Evolutionary conservation across 1,284 basidiomycete species (phyloP).

Genomic region (Rhodotorula sp.): DNA sequence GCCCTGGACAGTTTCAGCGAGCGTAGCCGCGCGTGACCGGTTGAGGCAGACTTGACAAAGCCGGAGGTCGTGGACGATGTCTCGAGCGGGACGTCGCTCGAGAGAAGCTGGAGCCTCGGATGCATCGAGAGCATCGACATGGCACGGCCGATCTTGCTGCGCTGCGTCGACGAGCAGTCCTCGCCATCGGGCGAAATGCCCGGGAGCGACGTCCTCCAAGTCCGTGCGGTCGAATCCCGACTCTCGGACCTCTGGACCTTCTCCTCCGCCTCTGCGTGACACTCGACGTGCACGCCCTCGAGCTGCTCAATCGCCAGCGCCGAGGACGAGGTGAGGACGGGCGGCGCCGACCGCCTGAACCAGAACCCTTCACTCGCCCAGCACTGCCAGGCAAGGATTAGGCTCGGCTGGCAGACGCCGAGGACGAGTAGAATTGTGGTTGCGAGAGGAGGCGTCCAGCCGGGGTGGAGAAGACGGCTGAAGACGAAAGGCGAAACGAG

Average conservation of each 20-base stretch:
- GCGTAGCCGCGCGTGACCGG: slow-evolving; percentile 31
- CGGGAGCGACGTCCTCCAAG: slow-evolving; percentile 8
- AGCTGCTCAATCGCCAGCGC: slow-evolving; percentile 14
- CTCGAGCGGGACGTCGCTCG: not conserved
- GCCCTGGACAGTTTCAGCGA: slow-evolving; percentile 36
- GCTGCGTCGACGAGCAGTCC: slow-evolving; percentile 8
- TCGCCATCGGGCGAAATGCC: slow-evolving; percentile 21
- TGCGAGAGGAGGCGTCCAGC: not conserved
- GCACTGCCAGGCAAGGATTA: slow-evolving; percentile 30
- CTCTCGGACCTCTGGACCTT: slow-evolving; percentile 4
- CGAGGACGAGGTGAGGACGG: slow-evolving; percentile 28
- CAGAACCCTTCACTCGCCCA: slow-evolving; percentile 35
- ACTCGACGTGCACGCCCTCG: not conserved
- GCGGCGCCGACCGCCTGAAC: slow-evolving; percentile 9
- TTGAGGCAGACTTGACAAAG: slow-evolving; percentile 5
- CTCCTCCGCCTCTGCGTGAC: not conserved
- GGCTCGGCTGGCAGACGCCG: slow-evolving; percentile 27
- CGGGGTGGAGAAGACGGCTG: slow-evolving; percentile 3
- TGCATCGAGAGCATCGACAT: slow-evolving; percentile 32
- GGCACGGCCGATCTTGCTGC: slow-evolving; percentile 27
- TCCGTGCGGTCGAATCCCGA: slow-evolving; percentile 1
- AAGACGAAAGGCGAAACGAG: slow-evolving; percentile 26
- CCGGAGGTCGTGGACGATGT: slow-evolving; percentile 4
- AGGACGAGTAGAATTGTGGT: slow-evolving; percentile 16
- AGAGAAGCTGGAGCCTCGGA: slow-evolving; percentile 33